Base-by-base conservation (phyloP, 495 filamentous ascomycete species). In the Trichoderma erinaceum region DNA sequence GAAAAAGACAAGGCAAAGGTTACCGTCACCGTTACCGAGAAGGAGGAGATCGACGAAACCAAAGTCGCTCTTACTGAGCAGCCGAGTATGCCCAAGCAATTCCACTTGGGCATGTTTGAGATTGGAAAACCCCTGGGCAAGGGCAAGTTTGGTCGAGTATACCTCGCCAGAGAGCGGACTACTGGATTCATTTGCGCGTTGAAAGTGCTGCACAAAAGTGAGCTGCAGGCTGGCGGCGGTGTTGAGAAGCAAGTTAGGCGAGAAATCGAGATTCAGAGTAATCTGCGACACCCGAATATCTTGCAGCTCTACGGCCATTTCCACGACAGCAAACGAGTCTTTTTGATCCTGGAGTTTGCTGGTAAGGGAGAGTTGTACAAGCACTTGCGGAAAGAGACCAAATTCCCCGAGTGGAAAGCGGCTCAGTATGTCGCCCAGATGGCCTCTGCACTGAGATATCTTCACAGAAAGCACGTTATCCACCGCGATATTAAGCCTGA, bases 401-500 rank as follows among this genome's bases (percentile, higher is more conserved):
- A 88, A 46, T 99, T 99, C 74, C 90, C 93, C 11, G 95, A 99
- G 77, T 94, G 92, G 90, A 95, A 94, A 77, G 96, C 96, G 56
- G 93, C 94, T 35, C 89, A 95, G 79, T 99, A 97, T 74, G 91
- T 97, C 70, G 96, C 94, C n/a, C 95, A 99, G 79, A 98, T 99
- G 96, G 92, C 96, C 23, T 88, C 90, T 58, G 95, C 95, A 27
- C 80, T 99, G 71, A 87, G 86, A 68, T 98, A 98, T 72, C 81
- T 98, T 29, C 95, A 99, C 80, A 92, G 91, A 75, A 98, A 99
- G 81, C 95, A 99, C 75, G 92, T 99, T 71, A 99, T 99, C 81
- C 95, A 99, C 73, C 89, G 95, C 58, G 95, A 99, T 72, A 99
- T 99, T 81, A 99, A 99, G 81, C 95, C 95, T 13, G 95, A 99